Base-by-base conservation (phyloP, 202 grass and related monocot genomes). In the Carex sylvatica region DNA sequence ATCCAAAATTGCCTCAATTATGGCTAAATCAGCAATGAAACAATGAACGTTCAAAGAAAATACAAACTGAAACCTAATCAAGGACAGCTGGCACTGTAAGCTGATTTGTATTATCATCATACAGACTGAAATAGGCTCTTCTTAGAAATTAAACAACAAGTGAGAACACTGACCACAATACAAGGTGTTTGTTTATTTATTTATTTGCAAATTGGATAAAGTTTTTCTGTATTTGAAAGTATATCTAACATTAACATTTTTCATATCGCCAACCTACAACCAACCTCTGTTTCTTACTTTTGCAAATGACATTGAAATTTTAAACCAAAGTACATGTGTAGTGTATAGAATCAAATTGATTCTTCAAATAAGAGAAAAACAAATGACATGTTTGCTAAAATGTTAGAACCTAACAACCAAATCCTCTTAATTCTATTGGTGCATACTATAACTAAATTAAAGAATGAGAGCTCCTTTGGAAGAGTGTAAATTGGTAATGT, bases 61-160 rank as follows among this genome's bases (percentile, higher is more conserved):
- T 47, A 46, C 1, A 47, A 70, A 46, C 38, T 71, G 38, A 71
- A 62, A 71, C 68, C 68, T 47, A 71, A 46, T 46, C 36, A 22
- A 16, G 28, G 16, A 35, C 26, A 68, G 15, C 11, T 40, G 15
- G 15, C 18, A 55, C 5, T 26, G 2, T 10, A n/a, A 66, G 12
- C 22, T 75, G 23, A 1, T 75, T 28, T 51, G 70, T 13, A 65
- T 65, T 28, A 16, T 26, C 13, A 15, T 18, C 72, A 74, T 53
- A 24, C 22, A 53, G 53, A 74, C 70, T 52, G 10, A 73, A 75
- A 75, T 30, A 74, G 22, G 71, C 14, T 75, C 49, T 75, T 75
- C 70, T 30, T 75, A 53, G 49, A 75, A 75, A 30, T 54, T 75
- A 69, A 69, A 19, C 13, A n/a, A 36, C 20, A 40, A 69, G 40